Conservation (phyloP, 805 yeast genomes). For the Ogataea degrootiae region DNA sequence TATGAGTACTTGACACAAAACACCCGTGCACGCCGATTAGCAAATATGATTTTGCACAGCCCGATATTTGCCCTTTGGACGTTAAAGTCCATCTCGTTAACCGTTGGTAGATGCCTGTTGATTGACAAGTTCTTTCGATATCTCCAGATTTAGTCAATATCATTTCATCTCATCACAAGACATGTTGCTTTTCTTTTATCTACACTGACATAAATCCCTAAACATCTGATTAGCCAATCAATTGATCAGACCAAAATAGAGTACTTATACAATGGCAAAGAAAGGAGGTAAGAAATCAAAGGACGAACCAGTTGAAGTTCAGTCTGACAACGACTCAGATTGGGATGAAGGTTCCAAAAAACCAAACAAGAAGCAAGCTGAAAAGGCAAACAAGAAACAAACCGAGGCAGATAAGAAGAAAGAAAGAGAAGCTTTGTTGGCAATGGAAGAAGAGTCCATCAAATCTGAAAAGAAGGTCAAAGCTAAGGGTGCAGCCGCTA, state of each 20-base stretch:
- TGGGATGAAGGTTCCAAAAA: constrained; percentile 75
- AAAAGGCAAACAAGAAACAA: constrained; percentile 62
- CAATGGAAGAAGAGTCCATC: constrained; percentile 50
- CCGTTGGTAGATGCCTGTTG: no score
- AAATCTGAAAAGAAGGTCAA: constrained; percentile 45
- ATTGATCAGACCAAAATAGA: no score
- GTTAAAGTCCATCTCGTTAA: no score
- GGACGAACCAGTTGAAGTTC: constrained; percentile 36
- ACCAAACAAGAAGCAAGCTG: constrained; percentile 64
- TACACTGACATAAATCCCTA: no score
- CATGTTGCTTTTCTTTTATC: no score
- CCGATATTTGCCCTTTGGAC: no score
- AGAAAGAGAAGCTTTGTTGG: constrained; percentile 70
- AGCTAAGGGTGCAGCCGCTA: constrained; percentile 45
- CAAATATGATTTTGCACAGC: no score
- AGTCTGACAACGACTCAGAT: constrained; percentile 45
- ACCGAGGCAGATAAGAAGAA: constrained; percentile 77
- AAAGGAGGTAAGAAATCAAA: constrained; percentile 40
- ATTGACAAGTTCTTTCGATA: neutral
- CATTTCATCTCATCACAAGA: no score
- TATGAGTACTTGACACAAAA: no score
- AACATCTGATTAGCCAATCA: no score
- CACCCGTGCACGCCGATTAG: no score
- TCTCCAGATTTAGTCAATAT: neutral
- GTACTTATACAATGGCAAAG: constrained; percentile 21